phyloP scores from a whole-genome alignment of 169 alveolate genomes.

The Cryptosporidium baileyi region DNA sequence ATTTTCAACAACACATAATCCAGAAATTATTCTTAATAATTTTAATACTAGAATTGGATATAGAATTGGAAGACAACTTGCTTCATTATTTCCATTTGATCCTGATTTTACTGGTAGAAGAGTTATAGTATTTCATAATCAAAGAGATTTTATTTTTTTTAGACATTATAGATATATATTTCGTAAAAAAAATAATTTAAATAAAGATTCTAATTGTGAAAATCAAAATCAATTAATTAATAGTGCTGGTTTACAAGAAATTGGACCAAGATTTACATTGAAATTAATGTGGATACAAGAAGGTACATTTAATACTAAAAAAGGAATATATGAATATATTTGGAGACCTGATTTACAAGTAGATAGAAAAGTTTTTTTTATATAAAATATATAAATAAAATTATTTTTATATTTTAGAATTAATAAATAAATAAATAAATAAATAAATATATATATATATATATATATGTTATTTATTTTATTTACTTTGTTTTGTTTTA shows the following conservation, averaged over 20 bases:
- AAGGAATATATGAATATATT: conserved; percentile 87
- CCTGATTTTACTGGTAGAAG: conserved; percentile 96
- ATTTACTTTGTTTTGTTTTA: no score
- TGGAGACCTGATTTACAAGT: conserved; percentile 93
- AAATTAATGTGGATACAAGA: conserved; percentile 92
- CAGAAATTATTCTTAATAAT: conserved; percentile 95
- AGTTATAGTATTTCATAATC: conserved; percentile 96
- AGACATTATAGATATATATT: conserved; percentile 95
- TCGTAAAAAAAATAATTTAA: conserved; percentile 15
- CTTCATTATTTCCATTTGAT: conserved; percentile 92
- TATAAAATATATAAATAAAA: conserved; percentile 68
- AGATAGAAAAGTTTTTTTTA: conserved; percentile 87
- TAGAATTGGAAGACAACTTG: conserved; percentile 96
- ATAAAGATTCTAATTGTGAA: background rate
- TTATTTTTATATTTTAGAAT: background rate
- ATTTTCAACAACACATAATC: conserved; percentile 87
- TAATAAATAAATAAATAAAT: background rate
- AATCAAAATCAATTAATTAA: conserved; percentile 76
- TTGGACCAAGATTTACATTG: conserved; percentile 98
- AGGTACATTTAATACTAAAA: conserved; percentile 84
- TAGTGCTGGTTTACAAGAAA: conserved; percentile 93
- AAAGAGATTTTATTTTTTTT: conserved; percentile 98
- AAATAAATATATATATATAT: background rate
- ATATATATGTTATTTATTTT: background rate
- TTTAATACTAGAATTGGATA: conserved; percentile 97